These are phyloP conservation scores for Medicago truncatula DNA, from an alignment of 306 rosid species.

Conservation along the genomic window DNA sequence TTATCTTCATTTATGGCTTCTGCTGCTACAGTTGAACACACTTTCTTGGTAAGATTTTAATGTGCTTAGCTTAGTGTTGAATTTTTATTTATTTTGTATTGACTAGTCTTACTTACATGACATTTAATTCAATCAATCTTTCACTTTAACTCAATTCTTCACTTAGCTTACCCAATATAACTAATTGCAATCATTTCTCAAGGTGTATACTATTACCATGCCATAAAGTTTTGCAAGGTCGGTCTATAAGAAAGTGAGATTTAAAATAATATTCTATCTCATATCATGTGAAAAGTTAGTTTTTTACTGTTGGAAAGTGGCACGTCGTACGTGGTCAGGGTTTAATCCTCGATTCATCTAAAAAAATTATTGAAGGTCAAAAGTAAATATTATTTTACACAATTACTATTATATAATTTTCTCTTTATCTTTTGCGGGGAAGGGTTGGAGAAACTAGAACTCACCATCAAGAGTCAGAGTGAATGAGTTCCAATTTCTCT, in stretches of 20 bases:
- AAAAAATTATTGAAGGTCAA: too few species aligned
- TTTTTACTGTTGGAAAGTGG: neutral
- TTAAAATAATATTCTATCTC: neutral
- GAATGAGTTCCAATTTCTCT: too few species aligned
- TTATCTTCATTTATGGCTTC: conserved; percentile 29
- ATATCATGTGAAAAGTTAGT: neutral
- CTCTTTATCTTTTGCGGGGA: too few species aligned
- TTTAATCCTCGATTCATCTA: too few species aligned
- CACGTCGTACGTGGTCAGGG: neutral
- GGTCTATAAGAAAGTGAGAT: neutral
- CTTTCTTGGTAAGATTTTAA: conserved; percentile 28
- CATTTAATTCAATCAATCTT: neutral
- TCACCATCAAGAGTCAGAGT: too few species aligned
- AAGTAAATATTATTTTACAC: too few species aligned
- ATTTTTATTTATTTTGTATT: neutral
- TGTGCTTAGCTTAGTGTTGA: neutral
- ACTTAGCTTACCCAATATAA: neutral
- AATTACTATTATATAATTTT: too few species aligned
- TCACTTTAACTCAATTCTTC: neutral
- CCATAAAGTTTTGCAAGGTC: neutral
- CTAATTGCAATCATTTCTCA: neutral
- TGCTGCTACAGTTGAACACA: conserved; percentile 22
- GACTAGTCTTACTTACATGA: neutral
- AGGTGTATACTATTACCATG: neutral
- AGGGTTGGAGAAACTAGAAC: too few species aligned